These are phyloP conservation scores for Rhododendron williamsianum DNA, from an alignment of 148 eudicot species.

Conservation along the genomic window DNA sequence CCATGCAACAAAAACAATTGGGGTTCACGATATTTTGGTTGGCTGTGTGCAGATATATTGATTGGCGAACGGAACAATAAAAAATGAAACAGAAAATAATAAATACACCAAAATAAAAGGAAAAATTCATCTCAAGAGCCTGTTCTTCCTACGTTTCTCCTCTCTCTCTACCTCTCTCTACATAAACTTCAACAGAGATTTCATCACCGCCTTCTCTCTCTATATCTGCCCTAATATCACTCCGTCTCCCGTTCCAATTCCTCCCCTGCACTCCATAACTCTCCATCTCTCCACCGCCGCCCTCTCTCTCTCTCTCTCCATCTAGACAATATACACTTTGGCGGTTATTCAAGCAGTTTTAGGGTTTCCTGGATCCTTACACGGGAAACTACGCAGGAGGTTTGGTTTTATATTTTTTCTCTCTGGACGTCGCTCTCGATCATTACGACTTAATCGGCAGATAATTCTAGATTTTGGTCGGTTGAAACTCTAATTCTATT, in stretches of 20 bases:
- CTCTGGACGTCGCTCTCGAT: neutral
- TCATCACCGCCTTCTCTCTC: neutral
- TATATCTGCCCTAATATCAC: slow-evolving; percentile 16
- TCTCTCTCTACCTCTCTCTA: no score
- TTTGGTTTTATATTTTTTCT: neutral
- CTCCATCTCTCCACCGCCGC: neutral
- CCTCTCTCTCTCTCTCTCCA: neutral
- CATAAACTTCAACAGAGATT: neutral
- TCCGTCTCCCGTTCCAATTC: neutral
- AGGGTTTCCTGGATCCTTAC: slow-evolving; percentile 19
- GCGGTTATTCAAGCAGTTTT: slow-evolving; percentile 16
- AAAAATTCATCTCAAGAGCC: slow-evolving; percentile 1
- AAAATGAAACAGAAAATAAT: slow-evolving; percentile 1
- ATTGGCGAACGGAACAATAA: neutral
- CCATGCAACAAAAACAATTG: no score
- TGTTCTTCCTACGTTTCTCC: slow-evolving; percentile 11
- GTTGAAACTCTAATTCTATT: slow-evolving; percentile 1
- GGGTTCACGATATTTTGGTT: no score
- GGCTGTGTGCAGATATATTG: no score
- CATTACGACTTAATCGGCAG: neutral
- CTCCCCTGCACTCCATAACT: slow-evolving; percentile 7
- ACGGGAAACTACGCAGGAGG: slow-evolving; percentile 8
- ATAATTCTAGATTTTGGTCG: neutral
- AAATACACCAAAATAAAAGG: neutral
- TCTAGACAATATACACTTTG: neutral